Evolutionary conservation across 2,329 filamentous ascomycete genomes (phyloP).

Genomic region (Westerdykella aurantiaca): DNA sequence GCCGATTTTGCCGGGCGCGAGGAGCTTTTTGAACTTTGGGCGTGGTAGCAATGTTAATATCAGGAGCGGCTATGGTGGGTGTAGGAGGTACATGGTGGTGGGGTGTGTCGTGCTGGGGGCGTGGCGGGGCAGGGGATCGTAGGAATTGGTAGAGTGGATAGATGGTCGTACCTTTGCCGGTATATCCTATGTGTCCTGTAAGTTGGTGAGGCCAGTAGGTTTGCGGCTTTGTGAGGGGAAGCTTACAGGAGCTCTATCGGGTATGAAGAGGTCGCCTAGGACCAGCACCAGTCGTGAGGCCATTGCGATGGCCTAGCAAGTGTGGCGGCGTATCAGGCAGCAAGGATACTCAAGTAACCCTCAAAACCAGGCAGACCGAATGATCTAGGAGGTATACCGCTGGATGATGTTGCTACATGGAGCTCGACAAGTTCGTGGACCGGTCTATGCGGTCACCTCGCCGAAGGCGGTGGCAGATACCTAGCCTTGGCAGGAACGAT

Average conservation of each 20-base stretch:
- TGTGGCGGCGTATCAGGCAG: background rate
- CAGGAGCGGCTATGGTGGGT: background rate
- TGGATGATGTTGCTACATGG: background rate
- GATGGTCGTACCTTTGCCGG: slow-evolving; percentile 34
- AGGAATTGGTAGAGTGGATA: background rate
- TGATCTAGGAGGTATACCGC: background rate
- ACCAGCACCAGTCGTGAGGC: slow-evolving; percentile 39
- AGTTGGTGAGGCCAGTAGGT: slow-evolving; percentile 31
- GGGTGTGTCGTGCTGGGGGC: background rate
- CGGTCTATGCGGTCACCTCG: background rate
- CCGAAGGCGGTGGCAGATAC: background rate
- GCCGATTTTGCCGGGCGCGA: slow-evolving; percentile 54
- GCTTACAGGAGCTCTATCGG: slow-evolving; percentile 39
- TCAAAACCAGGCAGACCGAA: background rate
- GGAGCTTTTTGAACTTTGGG: slow-evolving; percentile 49
- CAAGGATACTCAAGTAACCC: background rate
- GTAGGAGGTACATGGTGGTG: background rate
- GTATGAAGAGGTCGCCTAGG: slow-evolving; percentile 41
- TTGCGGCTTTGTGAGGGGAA: slow-evolving; percentile 1
- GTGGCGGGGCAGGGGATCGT: background rate
- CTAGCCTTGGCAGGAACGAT: too few species aligned
- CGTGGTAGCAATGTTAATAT: slow-evolving; percentile 2
- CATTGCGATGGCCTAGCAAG: slow-evolving; percentile 23
- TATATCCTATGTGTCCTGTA: slow-evolving; percentile 38
- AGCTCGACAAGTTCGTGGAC: background rate